phyloP scores from a whole-genome alignment of 2,329 filamentous ascomycete genomes.

The Pezicula neosporulosa region DNA sequence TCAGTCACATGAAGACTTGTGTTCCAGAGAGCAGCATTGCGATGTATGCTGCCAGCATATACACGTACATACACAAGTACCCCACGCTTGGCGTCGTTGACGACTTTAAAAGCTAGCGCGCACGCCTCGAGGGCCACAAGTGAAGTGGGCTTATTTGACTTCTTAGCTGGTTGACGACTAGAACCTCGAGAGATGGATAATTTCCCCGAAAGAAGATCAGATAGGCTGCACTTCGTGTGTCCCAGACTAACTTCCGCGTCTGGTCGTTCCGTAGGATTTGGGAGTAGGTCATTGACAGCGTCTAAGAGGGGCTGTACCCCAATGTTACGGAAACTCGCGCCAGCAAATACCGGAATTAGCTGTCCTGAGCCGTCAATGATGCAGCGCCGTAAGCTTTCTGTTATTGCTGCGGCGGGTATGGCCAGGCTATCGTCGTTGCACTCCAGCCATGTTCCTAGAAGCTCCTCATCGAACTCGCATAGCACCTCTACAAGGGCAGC shows the following conservation, averaged over 20 bases:
- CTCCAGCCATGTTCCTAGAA: constrained; percentile 83
- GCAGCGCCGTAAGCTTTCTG: constrained; percentile 69
- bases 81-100: constrained; percentile 80
- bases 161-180: constrained; percentile 29
- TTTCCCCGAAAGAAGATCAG: constrained; percentile 42
- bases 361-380: constrained; percentile 65
- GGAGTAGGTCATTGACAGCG: constrained; percentile 82
- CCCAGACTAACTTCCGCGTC: constrained; percentile 74
- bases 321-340: constrained; percentile 90
- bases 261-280: constrained; percentile 75
- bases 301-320: constrained; percentile 91
- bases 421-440: constrained; percentile 68
- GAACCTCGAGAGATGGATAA: constrained; percentile 33
- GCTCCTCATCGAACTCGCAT: constrained; percentile 81
- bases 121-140: constrained; percentile 55
- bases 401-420: constrained; percentile 64
- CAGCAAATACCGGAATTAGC: constrained; percentile 85
- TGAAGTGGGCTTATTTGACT: constrained; percentile 35
- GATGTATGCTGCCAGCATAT: constrained; percentile 77
- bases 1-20: constrained; percentile 80
- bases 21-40: constrained; percentile 78
- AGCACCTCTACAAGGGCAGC: constrained; percentile 76
- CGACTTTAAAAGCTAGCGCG: constrained; percentile 85
- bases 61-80: constrained; percentile 90
- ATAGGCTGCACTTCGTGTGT: constrained; percentile 48